Evolutionary conservation across 441 rosid genomes (phyloP), one percentile per base, ranked within the genome.

Genomic region (Adansonia rubrostipa): DNA sequence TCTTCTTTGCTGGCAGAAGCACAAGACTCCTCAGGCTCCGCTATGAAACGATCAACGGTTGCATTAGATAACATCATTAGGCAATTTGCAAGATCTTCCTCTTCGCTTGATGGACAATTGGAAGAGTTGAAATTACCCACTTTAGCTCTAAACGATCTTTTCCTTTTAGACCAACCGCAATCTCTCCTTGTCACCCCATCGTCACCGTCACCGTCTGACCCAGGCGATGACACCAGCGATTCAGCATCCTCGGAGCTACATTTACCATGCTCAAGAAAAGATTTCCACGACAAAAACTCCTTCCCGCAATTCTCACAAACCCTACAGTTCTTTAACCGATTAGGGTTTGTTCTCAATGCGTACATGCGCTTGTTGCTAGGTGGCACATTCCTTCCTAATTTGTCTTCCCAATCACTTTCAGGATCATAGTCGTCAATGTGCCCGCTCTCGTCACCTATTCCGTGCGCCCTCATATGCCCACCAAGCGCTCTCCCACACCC

Each of bases 71-170:
- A 78, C 98, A 96, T 87, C 82, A 96, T 90, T 10, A 96, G 89
- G 75, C 98, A 96, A 82, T 91, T 92, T 20, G 98, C 99, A 0
- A 96, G 91, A 84, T 96, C 99, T 78, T 93, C 98, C 57, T 96
- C 98, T 80, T 96, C 99, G 79, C 89, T 91, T 0, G 92, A 91
- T 0, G 91, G 91, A 74, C 86, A 92, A 80, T 56, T 82, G 0
- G 36, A 28, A 28, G 80, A 62, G 51, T 77, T 82, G 62, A 65
- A 74, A 48, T 84, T 78, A 50, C 79, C 88, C 19, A 89, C 84
- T 56, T 89, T 81, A 62, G 89, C 78, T 74, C 94, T 86, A 5
- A 87, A 66, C 2, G 92, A 85, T 66, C 93, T 81, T 78, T 90
- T 92, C 48, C 96, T 86, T 77, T 92, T 90, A 3, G 88, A 89